These are phyloP conservation scores for Metarhizium anisopliae DNA, from an alignment of 2,329 filamentous ascomycete genomes.

Conservation along the genomic window DNA sequence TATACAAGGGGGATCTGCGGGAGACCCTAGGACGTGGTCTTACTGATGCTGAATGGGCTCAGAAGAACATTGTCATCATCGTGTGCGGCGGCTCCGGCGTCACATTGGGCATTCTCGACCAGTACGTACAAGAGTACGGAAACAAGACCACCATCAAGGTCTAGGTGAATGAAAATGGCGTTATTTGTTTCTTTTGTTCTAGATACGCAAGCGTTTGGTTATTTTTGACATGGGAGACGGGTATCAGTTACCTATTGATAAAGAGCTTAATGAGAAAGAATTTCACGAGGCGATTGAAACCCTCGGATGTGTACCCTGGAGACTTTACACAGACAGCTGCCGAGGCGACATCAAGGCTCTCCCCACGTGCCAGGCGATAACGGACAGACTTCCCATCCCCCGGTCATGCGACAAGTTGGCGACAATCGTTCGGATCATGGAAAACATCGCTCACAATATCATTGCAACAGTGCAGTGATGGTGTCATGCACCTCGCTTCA, in stretches of 20 bases:
- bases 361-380: neutral
- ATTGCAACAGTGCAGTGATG: neutral
- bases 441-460: neutral
- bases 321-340: neutral
- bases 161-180: slow-evolving; percentile 7
- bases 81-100: slow-evolving; percentile 74
- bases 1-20: slow-evolving; percentile 55
- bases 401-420: neutral
- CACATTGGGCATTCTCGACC: slow-evolving; percentile 49
- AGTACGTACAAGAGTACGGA: slow-evolving; percentile 42
- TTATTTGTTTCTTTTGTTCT: neutral
- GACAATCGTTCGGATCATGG: neutral
- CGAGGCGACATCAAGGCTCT: neutral
- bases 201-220: slow-evolving; percentile 3
- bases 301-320: neutral
- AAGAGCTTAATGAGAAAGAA: slow-evolving; percentile 5
- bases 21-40: slow-evolving; percentile 45
- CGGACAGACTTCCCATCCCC: neutral
- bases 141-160: slow-evolving; percentile 22
- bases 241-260: neutral
- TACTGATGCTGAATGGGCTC: slow-evolving; percentile 47
- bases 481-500: neutral
- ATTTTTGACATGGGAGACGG: neutral
- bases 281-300: slow-evolving; percentile 2
- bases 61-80: slow-evolving; percentile 70